Conservation (phyloP, 2,329 filamentous ascomycete species). For the Hypoxylon sp. region DNA sequence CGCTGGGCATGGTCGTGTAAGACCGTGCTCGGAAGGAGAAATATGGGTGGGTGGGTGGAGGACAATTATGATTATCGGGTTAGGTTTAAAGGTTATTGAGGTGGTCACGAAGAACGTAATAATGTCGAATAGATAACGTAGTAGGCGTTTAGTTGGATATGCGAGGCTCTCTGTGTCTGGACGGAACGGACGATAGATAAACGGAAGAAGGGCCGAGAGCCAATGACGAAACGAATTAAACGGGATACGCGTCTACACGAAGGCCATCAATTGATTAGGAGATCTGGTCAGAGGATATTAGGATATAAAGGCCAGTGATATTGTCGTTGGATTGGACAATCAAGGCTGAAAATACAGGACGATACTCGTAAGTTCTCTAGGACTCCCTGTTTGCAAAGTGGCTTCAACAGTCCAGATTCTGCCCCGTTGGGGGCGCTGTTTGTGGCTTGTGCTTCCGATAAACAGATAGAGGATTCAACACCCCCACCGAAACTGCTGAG, state of each 20-base stretch:
- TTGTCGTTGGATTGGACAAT: conserved; percentile 13
- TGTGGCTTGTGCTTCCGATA: conserved; percentile 30
- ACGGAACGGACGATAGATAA: not conserved
- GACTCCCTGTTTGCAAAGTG: conserved; percentile 31
- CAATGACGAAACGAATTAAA: not conserved
- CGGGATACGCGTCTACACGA: not conserved
- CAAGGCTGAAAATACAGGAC: conserved; percentile 28
- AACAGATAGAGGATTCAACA: not conserved
- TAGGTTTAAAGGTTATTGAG: conserved; percentile 42
- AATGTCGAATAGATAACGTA: conserved; percentile 7
- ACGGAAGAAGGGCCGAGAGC: not conserved
- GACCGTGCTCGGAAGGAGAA: conserved; percentile 13
- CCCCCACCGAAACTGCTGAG: not conserved
- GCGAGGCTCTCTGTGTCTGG: conserved; percentile 11
- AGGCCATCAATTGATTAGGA: not conserved
- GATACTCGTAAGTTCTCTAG: conserved; percentile 21
- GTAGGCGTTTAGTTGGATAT: not conserved
- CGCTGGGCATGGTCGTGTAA: conserved; percentile 59
- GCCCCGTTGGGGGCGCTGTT: not conserved
- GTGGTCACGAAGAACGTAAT: not conserved
- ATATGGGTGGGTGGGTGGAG: not conserved
- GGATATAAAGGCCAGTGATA: not conserved
- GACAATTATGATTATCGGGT: not conserved
- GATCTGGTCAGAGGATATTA: not conserved
- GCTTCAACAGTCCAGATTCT: conserved; percentile 31